Conservation (phyloP, 2,329 filamentous ascomycete genomes). For the Dactylellina leptospora region DNA sequence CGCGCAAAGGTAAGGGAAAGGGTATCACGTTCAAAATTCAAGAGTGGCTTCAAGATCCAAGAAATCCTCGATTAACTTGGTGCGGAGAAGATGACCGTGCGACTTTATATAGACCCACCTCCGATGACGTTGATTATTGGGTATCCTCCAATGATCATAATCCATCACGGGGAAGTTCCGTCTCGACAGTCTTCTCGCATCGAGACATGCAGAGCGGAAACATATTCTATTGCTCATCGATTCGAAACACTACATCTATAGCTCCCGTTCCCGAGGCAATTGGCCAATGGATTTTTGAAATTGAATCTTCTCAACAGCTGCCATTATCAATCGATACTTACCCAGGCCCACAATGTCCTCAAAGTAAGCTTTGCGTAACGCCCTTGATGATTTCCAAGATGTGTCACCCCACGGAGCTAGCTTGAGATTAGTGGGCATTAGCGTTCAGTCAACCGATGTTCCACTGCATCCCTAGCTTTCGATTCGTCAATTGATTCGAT, state of each 20-base stretch:
- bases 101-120: slow-evolving; percentile 7
- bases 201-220: slow-evolving; percentile 1
- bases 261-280: not conserved
- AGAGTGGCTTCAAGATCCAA: slow-evolving; percentile 6
- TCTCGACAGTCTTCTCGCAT: slow-evolving; percentile 8
- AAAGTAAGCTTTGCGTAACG: not conserved
- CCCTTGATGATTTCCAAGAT: not conserved
- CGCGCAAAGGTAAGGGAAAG: not conserved
- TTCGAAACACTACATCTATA: not conserved
- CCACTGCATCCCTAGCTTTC: slow-evolving; percentile 20
- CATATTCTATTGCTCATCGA: slow-evolving; percentile 6
- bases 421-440: slow-evolving; percentile 12
- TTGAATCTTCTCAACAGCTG: slow-evolving; percentile 4
- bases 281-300: not conserved
- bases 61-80: not conserved
- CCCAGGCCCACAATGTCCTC: not conserved
- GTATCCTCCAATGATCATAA: not conserved
- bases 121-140: slow-evolving; percentile 12
- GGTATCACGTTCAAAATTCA: not conserved
- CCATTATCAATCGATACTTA: slow-evolving; percentile 19
- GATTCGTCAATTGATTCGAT: slow-evolving; percentile 23
- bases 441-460: slow-evolving; percentile 26
- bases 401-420: slow-evolving; percentile 28
- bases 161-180: not conserved
- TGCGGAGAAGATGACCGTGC: not conserved